Conservation (phyloP, 495 filamentous ascomycete species). For the Sporormia fimetaria region DNA sequence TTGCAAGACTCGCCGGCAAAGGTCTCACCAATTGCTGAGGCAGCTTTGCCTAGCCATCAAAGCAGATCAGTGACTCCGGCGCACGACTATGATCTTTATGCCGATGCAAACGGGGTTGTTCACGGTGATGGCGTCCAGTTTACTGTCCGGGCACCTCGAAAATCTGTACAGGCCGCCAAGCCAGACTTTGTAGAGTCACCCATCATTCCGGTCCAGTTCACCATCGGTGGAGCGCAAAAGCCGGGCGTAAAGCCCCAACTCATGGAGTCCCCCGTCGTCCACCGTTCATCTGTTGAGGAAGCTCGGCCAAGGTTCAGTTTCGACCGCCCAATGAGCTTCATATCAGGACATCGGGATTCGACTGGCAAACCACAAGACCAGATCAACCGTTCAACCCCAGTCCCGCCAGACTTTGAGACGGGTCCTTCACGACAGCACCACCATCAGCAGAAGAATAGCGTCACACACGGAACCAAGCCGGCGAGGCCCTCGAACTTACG, state of each 20-base stretch:
- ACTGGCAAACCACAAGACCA: slow-evolving; percentile 23
- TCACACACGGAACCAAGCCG: too few relatives aligned
- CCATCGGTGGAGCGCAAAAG: background rate
- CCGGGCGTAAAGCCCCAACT: background rate
- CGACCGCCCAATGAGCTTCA: slow-evolving; percentile 25
- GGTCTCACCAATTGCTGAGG: background rate
- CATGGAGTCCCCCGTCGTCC: background rate
- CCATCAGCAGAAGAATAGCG: slow-evolving; percentile 1
- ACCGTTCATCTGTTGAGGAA: slow-evolving; percentile 1
- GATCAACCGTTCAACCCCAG: slow-evolving; percentile 13
- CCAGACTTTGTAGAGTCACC: slow-evolving; percentile 1
- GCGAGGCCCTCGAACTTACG: too few relatives aligned
- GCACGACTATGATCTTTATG: slow-evolving; percentile 24
- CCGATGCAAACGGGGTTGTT: slow-evolving; percentile 24
- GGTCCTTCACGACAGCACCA: slow-evolving; percentile 6
- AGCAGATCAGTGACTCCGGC: too few relatives aligned
- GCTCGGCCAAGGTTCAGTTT: slow-evolving; percentile 7
- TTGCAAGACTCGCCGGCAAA: slow-evolving; percentile 4
- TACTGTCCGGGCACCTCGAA: slow-evolving; percentile 17
- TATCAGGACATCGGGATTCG: slow-evolving; percentile 18
- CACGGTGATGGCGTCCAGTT: too few relatives aligned
- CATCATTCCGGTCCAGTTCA: background rate
- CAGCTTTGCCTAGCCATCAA: background rate
- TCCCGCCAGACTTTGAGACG: background rate
- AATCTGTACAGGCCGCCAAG: background rate